Evolutionary conservation across 768 basidiomycete genomes (phyloP), one percentile per base, ranked within the genome.

Genomic region (Leccinellum albellum): DNA sequence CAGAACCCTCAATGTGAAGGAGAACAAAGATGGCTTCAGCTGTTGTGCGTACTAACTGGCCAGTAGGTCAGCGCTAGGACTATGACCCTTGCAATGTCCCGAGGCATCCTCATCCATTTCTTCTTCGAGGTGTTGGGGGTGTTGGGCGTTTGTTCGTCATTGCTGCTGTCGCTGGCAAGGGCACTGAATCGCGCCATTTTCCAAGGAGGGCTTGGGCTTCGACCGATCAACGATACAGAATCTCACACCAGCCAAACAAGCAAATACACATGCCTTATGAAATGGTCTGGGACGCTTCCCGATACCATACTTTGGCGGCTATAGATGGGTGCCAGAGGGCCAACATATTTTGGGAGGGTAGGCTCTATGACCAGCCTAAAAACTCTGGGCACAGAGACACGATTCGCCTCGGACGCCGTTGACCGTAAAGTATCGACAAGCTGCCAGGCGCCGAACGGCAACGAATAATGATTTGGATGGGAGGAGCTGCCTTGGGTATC

Each of bases 21-120:
- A 97, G 75, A 4, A 98, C 91, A 66, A 98, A 98, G 3, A 83
- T 80, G 5, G 94, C 89, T 72, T 93, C 59, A 99, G 74, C 70
- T 97, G 91, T 50, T 83, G 78, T 0, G 95, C 95, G 68, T 96
- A 99, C 54, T 82, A 84, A 60, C 84, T 87, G 8, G 94, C 87
- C 26, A 98, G 73, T 33, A 86, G 68, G 73, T 98, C 93, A 3
- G 94, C 94, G 50, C 81, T 87, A 7, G 86, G 85, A 69, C 89
- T 92, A 66, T 91, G 88, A 0, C 94, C 92, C 46, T 90, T 86
- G 6, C 79, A 76, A 28, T 64, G 73, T 37, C 71, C 73, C n/a
- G 79, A 78, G n/a, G 72, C 75, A 7, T 77, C 79, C 4, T 73
- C 76, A 23, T 68, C 69, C 52, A 75, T 70, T 50, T 72, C 70